These are phyloP conservation scores for Colletotrichum lupini DNA, from an alignment of 2,329 filamentous ascomycete species.

Conservation along the genomic window DNA sequence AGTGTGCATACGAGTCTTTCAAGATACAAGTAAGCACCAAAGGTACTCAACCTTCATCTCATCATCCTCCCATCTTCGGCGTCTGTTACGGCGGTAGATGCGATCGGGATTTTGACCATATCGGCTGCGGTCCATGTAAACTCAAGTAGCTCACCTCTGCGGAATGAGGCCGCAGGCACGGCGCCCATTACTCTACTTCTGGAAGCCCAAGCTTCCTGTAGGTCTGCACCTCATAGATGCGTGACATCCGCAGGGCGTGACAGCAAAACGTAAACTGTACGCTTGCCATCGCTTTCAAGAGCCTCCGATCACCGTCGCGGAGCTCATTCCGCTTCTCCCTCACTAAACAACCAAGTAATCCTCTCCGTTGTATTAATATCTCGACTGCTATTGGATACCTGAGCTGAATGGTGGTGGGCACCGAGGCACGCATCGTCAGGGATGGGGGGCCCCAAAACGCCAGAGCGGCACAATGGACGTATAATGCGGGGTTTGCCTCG, in stretches of 20 bases:
- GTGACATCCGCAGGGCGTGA: background rate
- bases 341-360: background rate
- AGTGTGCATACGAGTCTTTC: no score
- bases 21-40: no score
- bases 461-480: background rate
- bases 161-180: background rate
- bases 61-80: background rate
- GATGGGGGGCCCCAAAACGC: constrained; percentile 1
- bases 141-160: no score
- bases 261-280: background rate
- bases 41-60: background rate
- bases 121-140: background rate
- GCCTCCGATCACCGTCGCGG: background rate
- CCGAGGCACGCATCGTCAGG: constrained; percentile 12
- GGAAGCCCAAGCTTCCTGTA: background rate
- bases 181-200: background rate
- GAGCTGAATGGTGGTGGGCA: constrained; percentile 1
- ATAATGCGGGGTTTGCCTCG: constrained; percentile 32
- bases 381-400: background rate
- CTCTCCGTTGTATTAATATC: background rate
- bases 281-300: background rate
- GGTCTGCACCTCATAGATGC: background rate
- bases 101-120: background rate
- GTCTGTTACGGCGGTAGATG: background rate
- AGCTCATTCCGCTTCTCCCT: background rate